Conservation (phyloP, 768 basidiomycete genomes). For the Coprinopsis sp. region DNA sequence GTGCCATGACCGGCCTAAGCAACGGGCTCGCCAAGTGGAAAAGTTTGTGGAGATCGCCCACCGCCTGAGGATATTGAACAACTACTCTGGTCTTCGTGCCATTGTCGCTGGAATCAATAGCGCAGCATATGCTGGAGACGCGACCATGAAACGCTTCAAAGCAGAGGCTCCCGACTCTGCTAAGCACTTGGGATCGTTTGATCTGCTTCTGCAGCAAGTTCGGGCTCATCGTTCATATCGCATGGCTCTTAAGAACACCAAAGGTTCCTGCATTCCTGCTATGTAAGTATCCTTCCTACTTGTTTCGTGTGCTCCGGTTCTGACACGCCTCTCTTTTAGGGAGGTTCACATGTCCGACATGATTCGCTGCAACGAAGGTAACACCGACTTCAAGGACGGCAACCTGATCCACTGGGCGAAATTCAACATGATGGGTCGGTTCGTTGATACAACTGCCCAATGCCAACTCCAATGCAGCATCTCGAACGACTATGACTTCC, state of each 20-base stretch:
- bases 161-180: conserved; percentile 59
- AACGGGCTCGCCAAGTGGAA: conserved; percentile 79
- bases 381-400: conserved; percentile 62
- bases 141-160: conserved; percentile 72
- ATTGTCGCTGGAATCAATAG: conserved; percentile 92
- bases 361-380: conserved; percentile 82
- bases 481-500: conserved; percentile 55
- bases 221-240: conserved; percentile 90
- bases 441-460: conserved; percentile 70
- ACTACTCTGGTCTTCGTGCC: conserved; percentile 90
- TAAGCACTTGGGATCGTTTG: conserved; percentile 78
- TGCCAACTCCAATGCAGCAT: conserved; percentile 74
- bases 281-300: conserved; percentile 42
- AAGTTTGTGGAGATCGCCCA: conserved; percentile 84
- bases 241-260: conserved; percentile 79
- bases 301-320: conserved; percentile 2
- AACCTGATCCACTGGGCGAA: conserved; percentile 95
- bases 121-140: conserved; percentile 72
- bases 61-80: conserved; percentile 76
- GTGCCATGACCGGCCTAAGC: conserved; percentile 73
- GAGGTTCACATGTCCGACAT: conserved; percentile 91
- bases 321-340: conserved; percentile 35
- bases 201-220: conserved; percentile 75
- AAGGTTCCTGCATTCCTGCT: conserved; percentile 84
- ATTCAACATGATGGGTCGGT: conserved; percentile 87